Percentiles rank a stretch among this genome's conserved stretches.
These are phyloP conservation scores for Agaricus subrufescens DNA, from an alignment of 768 basidiomycete genomes.

Conservation along the genomic window DNA sequence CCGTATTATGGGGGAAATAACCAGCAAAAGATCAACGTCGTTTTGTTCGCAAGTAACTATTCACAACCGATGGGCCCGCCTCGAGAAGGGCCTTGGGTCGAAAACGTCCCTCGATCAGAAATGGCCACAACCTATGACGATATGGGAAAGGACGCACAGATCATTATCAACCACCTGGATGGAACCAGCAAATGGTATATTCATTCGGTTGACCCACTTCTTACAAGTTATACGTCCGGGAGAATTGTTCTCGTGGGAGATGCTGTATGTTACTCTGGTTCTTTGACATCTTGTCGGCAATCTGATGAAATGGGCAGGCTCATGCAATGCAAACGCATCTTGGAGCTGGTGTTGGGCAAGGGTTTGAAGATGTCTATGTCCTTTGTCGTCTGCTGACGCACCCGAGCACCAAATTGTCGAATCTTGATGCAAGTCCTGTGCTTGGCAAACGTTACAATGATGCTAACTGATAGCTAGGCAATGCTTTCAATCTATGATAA, in stretches of 20 bases:
- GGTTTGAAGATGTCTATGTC: slow-evolving; percentile 50
- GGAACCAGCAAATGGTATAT: slow-evolving; percentile 49
- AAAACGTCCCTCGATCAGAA: slow-evolving; percentile 34
- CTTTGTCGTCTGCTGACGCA: slow-evolving; percentile 42
- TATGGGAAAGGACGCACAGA: slow-evolving; percentile 41
- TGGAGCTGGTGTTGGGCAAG: slow-evolving; percentile 56
- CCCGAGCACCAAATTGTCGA: slow-evolving; percentile 30
- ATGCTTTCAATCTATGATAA: slow-evolving; percentile 42
- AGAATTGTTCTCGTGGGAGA: slow-evolving; percentile 51
- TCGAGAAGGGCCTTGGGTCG: slow-evolving; percentile 33
- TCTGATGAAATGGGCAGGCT: slow-evolving; percentile 27
- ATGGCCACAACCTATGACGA: slow-evolving; percentile 37
- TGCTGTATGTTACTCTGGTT: slow-evolving; percentile 29
- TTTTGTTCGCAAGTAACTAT: slow-evolving; percentile 2
- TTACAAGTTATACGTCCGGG: slow-evolving; percentile 37
- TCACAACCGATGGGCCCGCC: slow-evolving; percentile 5
- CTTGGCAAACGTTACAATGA: neutral
- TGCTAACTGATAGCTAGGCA: slow-evolving; percentile 22
- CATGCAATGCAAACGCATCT: slow-evolving; percentile 59
- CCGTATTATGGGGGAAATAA: neutral
- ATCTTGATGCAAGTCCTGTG: slow-evolving; percentile 30
- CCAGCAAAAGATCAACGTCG: slow-evolving; percentile 23
- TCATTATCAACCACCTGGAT: slow-evolving; percentile 36
- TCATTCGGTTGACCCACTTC: slow-evolving; percentile 41
- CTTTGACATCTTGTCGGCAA: neutral